Base-by-base conservation (phyloP, 352 stramenopile species). In the Phytopythium sindhum region DNA sequence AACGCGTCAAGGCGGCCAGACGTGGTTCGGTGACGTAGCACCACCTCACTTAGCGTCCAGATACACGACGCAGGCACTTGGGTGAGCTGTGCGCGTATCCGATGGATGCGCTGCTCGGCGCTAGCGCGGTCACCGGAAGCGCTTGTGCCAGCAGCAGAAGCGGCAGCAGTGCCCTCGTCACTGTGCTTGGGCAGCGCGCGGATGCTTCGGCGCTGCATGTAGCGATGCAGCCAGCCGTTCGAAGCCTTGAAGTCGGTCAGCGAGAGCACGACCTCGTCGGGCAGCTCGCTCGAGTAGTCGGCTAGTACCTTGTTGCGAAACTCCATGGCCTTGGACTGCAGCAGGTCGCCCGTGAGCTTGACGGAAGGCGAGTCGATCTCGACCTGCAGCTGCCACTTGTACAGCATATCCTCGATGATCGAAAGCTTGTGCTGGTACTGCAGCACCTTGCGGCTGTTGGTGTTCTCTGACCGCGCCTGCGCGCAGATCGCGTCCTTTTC, bases 331-430 rank as follows among this genome's bases (percentile, higher is more conserved):
- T 91, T 93, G 17, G 73, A 83, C 67, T 93, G 83, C 31, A 93
- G 52, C 39, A 93, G 45, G 33, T 93, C 85, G 10, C 85, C 85
- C 2, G 85, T 93, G 59, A 93, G 77, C 60, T 91, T 91, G 0
- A 90, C 37, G 8, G 68, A 77, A 7, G 85, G 82, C 4, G 78
- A 73, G 64, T 89, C 77, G 45, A 88, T 74, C 51, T 93, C 85
- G 1, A 90, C 73, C 61, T 93, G 85, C 29, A 93, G 72, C 66
- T 93, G 85, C 85, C 85, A 93, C 62, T 91, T 91, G 71, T 90
- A 88, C 35, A 93, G 72, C 83, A 90, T 93, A 31, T 93, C 85
- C 53, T 93, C 85, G 57, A 93, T 93, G 51, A 93, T 82, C 62
- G 82, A 90, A 1, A 93, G 62, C 66, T 93, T 91, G 68, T 91